Evolutionary conservation across 2,329 filamentous ascomycete species (phyloP), one percentile per base, ranked within the genome.

Genomic region (Aspergillus ruber): DNA sequence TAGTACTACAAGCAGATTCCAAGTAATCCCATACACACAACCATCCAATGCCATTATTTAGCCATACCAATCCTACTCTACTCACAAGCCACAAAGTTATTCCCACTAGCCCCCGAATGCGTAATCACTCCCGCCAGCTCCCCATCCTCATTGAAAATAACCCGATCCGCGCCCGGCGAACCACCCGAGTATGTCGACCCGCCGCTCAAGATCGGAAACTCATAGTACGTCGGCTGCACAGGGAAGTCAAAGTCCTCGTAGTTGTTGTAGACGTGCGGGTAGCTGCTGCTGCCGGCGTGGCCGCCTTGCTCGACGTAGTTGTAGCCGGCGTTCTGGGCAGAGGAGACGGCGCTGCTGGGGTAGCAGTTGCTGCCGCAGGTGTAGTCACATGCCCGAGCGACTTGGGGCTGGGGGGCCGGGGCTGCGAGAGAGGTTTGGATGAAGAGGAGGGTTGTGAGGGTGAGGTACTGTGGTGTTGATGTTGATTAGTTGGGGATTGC

Each of bases 51-150:
- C n/a, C 33, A 36, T 6, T 36, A 4, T n/a, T 12, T 12, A 33
- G 12, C 6, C n/a, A 7, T 15, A 12, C 33, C 6, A 36, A 6
- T 8, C n/a, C n/a, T 7, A 18, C 33, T 18, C 33, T 36, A 39
- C 8, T 39, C 2, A 50, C 84, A 87, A n/a, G 73, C 77, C 47
- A 87, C 81, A 66, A 88, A 88, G 66, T 78, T 73, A 63, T 86
- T 82, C 6, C 82, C 82, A 44, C 75, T 80, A 15, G 84, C 84
- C 23, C 84, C 84, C 18, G 81, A 85, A 60, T 88, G 85, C 0
- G 85, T 88, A 52, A 88, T 85, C 23, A 78, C 71, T 33, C 82
- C 84, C 12, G 82, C 84, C 40, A 79, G 74, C 48, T 75, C 50
- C 56, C 83, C 78, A 13, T 66, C 51, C 0, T 60, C 71, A 60